Base-by-base conservation (phyloP, 148 eudicot genomes). In the Rhododendron williamsianum region DNA sequence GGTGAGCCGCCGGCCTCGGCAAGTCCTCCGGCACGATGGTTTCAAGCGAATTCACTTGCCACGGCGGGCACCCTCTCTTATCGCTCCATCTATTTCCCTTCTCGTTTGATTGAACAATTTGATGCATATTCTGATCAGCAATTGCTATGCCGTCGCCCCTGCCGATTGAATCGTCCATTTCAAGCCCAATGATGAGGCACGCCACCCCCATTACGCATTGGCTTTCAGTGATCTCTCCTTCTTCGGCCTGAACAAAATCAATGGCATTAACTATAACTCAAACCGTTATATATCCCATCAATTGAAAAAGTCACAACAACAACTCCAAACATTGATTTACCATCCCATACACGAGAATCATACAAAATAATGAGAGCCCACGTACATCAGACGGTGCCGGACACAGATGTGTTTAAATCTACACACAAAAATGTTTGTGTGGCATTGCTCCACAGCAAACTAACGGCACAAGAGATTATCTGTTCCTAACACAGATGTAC, bases 11-110 rank as follows among this genome's bases (percentile, higher is more conserved):
- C 25, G 95, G 97, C 87, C 99, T 88, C 4, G 99, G 99, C 3
- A 96, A 90, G 72, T 96, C 91, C 78, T 96, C 99, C 33, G 99
- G 99, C 81, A 96, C 98, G 80, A 96, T 88, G 2, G 92, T 94
- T 82, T 96, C 99, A 4, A 91, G 87, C 3, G 98, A 92, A 86
- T 93, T 94, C 85, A 88, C n/a, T 46, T 84, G 87, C 98, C 98
- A 96, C 7, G 98, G 88, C 48, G 86, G 89, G 56, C 98, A 96
- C 9, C 76, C 76, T 78, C 95, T 87, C 82, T 89, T 90, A 16
- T 93, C 94, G 86, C 99, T 96, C 99, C 99, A 96, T 86, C 89
- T 90, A 33, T n/a, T 81, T 16, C 76, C 78, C 67, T 73, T 81
- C 78, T 76, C 74, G 1, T 30, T 46, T 6, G 45, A 27, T 76